Evolutionary conservation across 768 basidiomycete species (phyloP).

Genomic region (Porphyrellus cyaneotinctus): DNA sequence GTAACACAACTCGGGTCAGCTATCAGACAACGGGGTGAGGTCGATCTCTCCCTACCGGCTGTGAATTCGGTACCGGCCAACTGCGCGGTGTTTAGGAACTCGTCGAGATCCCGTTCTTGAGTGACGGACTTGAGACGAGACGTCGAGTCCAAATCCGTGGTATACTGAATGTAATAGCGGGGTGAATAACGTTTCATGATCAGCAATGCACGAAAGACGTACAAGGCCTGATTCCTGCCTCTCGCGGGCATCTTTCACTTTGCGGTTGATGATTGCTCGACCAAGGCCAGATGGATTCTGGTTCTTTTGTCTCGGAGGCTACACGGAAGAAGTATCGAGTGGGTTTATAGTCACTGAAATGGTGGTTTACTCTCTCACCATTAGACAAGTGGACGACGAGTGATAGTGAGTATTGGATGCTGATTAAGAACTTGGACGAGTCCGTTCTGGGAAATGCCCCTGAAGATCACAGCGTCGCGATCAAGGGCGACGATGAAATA

Average conservation of each 20-base stretch:
- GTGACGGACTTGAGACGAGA: slow-evolving; percentile 85
- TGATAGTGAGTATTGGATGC: neutral
- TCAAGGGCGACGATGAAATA: too few species aligned
- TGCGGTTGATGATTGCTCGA: slow-evolving; percentile 91
- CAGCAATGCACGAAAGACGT: slow-evolving; percentile 23
- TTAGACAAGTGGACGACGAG: neutral
- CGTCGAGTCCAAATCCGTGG: slow-evolving; percentile 66
- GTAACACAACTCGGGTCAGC: slow-evolving; percentile 2
- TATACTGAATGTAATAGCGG: slow-evolving; percentile 47
- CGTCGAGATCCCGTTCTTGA: slow-evolving; percentile 92
- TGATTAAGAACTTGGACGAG: slow-evolving; percentile 16
- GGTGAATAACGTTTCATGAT: neutral
- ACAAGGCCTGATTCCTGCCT: slow-evolving; percentile 56
- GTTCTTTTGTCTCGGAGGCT: slow-evolving; percentile 60
- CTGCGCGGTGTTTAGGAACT: slow-evolving; percentile 92
- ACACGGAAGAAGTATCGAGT: neutral
- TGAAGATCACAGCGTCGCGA: too few species aligned
- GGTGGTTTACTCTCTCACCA: slow-evolving; percentile 8
- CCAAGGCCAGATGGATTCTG: slow-evolving; percentile 82
- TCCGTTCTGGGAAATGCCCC: slow-evolving; percentile 14
- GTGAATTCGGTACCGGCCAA: slow-evolving; percentile 95
- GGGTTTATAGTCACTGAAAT: neutral
- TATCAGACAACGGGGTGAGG: neutral
- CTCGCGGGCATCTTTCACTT: slow-evolving; percentile 42
- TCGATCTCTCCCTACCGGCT: slow-evolving; percentile 57